These are phyloP conservation scores for Echria macrotheca DNA, from an alignment of 495 filamentous ascomycete genomes.

Conservation along the genomic window DNA sequence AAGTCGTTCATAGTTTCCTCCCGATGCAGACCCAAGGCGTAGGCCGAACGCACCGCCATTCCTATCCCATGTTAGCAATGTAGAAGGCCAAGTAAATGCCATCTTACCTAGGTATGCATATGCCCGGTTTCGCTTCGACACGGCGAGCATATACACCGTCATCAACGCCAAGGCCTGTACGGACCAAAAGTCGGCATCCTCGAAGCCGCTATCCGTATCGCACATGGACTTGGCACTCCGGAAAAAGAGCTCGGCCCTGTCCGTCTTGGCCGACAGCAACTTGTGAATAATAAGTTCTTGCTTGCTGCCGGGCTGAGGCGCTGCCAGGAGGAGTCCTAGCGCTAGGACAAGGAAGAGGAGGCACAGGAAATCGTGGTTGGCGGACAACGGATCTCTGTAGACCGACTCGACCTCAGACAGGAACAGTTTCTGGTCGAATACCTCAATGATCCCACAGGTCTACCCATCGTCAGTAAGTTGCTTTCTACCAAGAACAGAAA, in stretches of 20 bases:
- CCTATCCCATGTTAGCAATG: conserved; percentile 30
- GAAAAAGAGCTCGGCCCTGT: conserved; percentile 55
- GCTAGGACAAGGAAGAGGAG: conserved; percentile 53
- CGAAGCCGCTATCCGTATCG: conserved; percentile 51
- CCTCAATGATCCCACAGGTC: conserved; percentile 53
- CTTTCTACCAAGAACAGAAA: no score
- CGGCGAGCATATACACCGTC: conserved; percentile 53
- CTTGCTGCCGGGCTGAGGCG: conserved; percentile 40
- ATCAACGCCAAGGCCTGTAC: conserved; percentile 57
- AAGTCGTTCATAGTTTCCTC: conserved; percentile 50
- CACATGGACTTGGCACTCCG: conserved; percentile 50
- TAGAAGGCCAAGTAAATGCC: background rate
- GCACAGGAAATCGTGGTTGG: conserved; percentile 47
- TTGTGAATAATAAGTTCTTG: conserved; percentile 48
- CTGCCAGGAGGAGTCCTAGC: conserved; percentile 54
- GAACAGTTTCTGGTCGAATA: conserved; percentile 50
- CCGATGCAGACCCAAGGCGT: conserved; percentile 55
- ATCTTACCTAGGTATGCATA: conserved; percentile 53
- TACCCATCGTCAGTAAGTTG: no score
- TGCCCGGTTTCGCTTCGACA: conserved; percentile 54
- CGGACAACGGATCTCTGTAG: conserved; percentile 47
- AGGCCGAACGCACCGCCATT: conserved; percentile 59
- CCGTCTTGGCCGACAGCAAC: conserved; percentile 38
- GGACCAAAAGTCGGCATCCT: conserved; percentile 60
- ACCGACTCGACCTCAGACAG: conserved; percentile 42